Conservation (phyloP, 371 early-diverging fungal genomes). For the Mortierella sp. region DNA sequence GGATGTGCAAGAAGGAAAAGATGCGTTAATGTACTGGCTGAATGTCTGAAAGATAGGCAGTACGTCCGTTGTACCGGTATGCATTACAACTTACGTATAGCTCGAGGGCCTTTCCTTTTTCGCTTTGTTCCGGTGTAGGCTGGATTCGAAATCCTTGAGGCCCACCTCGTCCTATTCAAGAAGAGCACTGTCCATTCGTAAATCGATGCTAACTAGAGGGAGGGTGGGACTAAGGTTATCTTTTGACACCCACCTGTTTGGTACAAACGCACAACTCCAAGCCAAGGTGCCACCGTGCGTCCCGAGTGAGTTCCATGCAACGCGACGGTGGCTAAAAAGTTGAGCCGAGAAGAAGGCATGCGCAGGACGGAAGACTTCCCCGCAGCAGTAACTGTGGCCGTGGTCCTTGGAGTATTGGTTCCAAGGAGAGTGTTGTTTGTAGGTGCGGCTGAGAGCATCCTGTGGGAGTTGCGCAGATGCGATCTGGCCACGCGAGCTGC, state of each 20-base stretch:
- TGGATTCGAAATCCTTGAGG: conserved; percentile 53
- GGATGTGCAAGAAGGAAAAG: not conserved
- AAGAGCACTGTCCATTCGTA: too few species aligned
- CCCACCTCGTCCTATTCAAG: conserved; percentile 34
- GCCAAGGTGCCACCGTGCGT: conserved; percentile 9
- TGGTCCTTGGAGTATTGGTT: not conserved
- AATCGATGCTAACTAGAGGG: too few species aligned
- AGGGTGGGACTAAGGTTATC: too few species aligned
- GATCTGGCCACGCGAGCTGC: conserved; percentile 22
- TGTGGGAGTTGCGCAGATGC: conserved; percentile 4
- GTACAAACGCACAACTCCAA: conserved; percentile 42
- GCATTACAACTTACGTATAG: conserved; percentile 32
- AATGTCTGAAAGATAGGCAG: not conserved
- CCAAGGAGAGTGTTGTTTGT: not conserved
- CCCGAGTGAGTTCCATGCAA: conserved; percentile 16
- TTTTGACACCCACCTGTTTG: conserved; percentile 21
- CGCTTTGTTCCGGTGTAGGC: conserved; percentile 42
- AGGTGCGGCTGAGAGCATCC: conserved; percentile 11
- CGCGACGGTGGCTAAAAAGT: conserved; percentile 17
- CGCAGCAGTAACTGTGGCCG: not conserved
- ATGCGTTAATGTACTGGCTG: not conserved
- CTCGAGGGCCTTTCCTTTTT: conserved; percentile 50
- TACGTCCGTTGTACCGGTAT: too few species aligned
- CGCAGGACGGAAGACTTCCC: not conserved
- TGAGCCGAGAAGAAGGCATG: conserved; percentile 2